Base-by-base conservation (phyloP, 495 filamentous ascomycete genomes). In the Aspergillus cristatus region DNA sequence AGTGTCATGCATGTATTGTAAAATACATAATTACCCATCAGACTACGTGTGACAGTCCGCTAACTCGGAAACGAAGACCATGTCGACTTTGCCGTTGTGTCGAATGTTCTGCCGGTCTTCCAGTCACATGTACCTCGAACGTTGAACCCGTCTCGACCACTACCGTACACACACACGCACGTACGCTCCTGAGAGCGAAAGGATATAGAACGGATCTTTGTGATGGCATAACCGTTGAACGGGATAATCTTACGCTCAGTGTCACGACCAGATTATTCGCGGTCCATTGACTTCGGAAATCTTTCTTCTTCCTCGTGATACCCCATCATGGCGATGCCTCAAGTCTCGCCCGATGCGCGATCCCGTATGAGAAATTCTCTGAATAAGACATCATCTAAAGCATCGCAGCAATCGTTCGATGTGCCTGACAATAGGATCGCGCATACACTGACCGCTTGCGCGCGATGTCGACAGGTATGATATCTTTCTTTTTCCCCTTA, bases 361-460 rank as follows among this genome's bases (percentile, higher is more conserved):
- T 50, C 50, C 16, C 41, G 44, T 15, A 54, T 54, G 17, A 47
- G 50, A 14, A 47, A 56, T 25, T 46, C 50, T n/a, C 54, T 52
- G 55, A 38, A 40, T 17, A 41, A 42, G n/a, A 17, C 40, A 15
- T 30, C 46, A 10, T 45, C 50, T 14, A 53, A 39, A 31, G 17
- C 29, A 17, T 31, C 45, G 34, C 47, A 48, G 20, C 50, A 45
- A 24, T 54, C 56, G 17, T 40, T 55, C 14, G 58, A 62, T 15
- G 46, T 47, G 22, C 59, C 64, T 7, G 62, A 70, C 45, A 59
- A 62, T 38, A 61, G 62, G 46, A 77, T 87, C 46, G 84, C 82
- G 36, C 83, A 91, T 58, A 91, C 87, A 14, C 67, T 94, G 46
- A 89, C 88, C 18, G 87, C 87, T 18, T 94, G 87, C 50, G 84